Base-by-base conservation (phyloP, 495 filamentous ascomycete genomes). In the Penicillium nucicola region DNA sequence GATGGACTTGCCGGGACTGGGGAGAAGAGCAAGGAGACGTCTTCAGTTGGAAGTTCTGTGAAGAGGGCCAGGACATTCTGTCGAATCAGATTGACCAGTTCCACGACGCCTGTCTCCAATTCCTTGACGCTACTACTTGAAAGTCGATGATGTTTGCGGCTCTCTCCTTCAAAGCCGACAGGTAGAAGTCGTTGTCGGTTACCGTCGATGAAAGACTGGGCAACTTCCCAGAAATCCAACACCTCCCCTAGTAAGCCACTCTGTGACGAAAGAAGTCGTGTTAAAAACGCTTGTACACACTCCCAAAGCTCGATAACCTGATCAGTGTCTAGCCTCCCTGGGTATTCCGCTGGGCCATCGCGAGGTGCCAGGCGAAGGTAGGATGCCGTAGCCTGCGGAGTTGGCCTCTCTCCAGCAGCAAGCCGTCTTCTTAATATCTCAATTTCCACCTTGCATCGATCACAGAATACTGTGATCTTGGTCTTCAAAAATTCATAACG, bases 301-400 rank as follows among this genome's bases (percentile, higher is more conserved):
- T 96, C 90, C 93, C 93, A 98, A 32, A 96, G 78, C 48, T 95
- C 88, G 58, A 92, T 80, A 17, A 95, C 79, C 41, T 89, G 85
- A 7, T 84, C 67, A 0, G 83, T 82, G 54, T 98, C 93, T 5
- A 90, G 70, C 1, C 75, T 71, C 20, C 76, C 77, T 13, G 74
- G 69, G 36, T 76, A 76, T 23, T 76, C 72, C 36, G 83, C 74
- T 10, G 79, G 58, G 2, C 77, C 75, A 54, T 87, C 84, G 17
- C 83, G 81, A 18, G 82, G 76, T 3, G 90, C 80, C 5, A 84
- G 75, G 11, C 86, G 82, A 39, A 98, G 76, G 62, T 93, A 85
- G 0, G 82, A 77, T 18, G 87, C 88, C 17, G 89, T 78, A 17
- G 77, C 70, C 51, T 85, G 82, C 14, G 82, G 68, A n/a, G 71